Percentiles rank a stretch among this genome's conserved stretches.
Evolutionary conservation across 2,329 filamentous ascomycete genomes (phyloP).

Genomic region (Biscogniauxia marginata): DNA sequence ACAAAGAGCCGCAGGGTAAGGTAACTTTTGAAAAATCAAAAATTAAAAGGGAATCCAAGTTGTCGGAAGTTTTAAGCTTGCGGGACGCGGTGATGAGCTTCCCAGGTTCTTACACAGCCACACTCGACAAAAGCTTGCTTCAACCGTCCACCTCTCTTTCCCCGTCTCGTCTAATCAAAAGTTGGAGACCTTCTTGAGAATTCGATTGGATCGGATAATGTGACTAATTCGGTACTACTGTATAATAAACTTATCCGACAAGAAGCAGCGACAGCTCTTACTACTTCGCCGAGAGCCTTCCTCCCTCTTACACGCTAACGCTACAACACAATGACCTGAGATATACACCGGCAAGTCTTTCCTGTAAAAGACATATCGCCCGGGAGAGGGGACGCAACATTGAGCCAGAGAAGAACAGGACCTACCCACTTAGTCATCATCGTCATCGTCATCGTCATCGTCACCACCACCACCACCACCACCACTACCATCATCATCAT

Average conservation of each 20-base stretch:
- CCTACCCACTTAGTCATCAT: no score
- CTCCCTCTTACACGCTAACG: background rate
- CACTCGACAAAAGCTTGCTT: constrained; percentile 7
- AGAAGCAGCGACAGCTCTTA: no score
- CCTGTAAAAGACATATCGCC: background rate
- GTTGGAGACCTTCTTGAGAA: background rate
- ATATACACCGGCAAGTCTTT: background rate
- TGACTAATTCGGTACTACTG: background rate
- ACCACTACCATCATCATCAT: no score
- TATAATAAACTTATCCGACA: no score
- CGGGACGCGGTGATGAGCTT: constrained; percentile 6
- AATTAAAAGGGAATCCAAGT: background rate
- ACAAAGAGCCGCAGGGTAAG: constrained; percentile 1
- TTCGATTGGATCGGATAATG: background rate
- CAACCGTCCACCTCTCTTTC: background rate
- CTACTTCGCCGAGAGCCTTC: no score
- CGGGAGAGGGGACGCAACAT: no score
- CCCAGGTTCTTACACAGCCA: constrained; percentile 10
- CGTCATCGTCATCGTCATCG: no score
- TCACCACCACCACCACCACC: no score
- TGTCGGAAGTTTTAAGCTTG: constrained; percentile 7
- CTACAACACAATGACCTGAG: background rate
- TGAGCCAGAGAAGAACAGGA: no score
- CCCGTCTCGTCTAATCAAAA: background rate
- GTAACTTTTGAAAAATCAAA: background rate